Conservation (phyloP, 2,329 filamentous ascomycete species). For the Trichoderma atroviride region DNA sequence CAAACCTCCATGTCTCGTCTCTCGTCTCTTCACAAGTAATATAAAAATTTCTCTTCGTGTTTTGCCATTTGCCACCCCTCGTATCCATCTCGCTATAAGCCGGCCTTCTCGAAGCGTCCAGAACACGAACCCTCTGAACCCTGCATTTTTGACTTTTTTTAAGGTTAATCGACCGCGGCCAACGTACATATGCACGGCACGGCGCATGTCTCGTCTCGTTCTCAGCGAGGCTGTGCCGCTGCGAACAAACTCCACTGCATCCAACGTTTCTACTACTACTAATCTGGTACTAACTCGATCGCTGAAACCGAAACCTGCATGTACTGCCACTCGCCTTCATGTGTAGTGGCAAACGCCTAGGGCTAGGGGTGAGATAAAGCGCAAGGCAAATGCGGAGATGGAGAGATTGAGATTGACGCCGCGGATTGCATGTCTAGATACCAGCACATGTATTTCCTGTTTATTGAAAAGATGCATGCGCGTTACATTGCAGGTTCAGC, state of each 20-base stretch:
- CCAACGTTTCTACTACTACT: background rate
- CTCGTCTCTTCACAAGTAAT: background rate
- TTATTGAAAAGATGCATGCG: background rate
- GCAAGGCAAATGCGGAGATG: background rate
- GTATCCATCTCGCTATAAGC: background rate
- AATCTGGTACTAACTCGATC: background rate
- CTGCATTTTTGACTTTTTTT: background rate
- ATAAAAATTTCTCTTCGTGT: background rate
- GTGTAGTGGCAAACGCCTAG: background rate
- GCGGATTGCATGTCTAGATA: background rate
- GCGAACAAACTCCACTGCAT: background rate
- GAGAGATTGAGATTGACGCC: background rate
- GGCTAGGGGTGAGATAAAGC: background rate
- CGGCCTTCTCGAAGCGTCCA: background rate
- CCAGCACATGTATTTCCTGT: background rate
- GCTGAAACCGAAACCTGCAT: background rate
- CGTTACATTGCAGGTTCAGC: background rate
- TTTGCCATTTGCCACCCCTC: background rate
- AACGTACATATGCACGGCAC: background rate
- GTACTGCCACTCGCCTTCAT: background rate
- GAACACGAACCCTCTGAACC: background rate
- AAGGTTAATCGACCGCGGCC: background rate
- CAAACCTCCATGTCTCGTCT: background rate
- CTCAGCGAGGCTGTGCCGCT: conserved; percentile 8
- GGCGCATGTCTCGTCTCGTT: background rate